Evolutionary conservation across 2,329 filamentous ascomycete genomes (phyloP), one percentile per base, ranked within the genome.

Genomic region (Didymella segeticola): DNA sequence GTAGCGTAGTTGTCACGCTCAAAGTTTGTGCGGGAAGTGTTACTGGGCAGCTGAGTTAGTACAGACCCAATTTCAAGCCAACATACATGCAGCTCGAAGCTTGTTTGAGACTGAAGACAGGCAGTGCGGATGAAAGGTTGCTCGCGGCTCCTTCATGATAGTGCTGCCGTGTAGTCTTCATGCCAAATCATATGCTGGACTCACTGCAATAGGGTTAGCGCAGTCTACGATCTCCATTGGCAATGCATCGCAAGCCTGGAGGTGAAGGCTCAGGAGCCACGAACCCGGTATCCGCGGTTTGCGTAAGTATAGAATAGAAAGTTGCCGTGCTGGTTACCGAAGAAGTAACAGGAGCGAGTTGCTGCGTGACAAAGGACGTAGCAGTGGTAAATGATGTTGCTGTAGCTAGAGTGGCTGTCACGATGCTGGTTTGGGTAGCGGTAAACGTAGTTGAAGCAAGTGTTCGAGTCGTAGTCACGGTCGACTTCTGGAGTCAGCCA

Each of bases 21-120:
- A 43, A 27, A 27, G 41, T 45, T 33, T 37, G 42, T 25, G 31
- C 47, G 6, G 47, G 38, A 30, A 48, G 45, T 5, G 36, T 39
- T n/a, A 25, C 19, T 45, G 30, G 42, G 23, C 26, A 26, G 23
- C 33, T 33, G 19, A n/a, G n/a, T 15, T 4, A 26, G 25, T 22
- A 17, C n/a, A 8, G 5, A 17, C 27, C 15, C 14, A 14, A 8
- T 5, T 33, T 23, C 27, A 6, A 43, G 17, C 27, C 33, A 43
- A 26, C 41, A 23, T 25, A 12, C 2, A 23, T 10, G 11, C 25
- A 4, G 12, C 4, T 26, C 17, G n/a, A 3, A 15, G 23, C 3
- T 4, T 5, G n/a, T 10, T 26, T 11, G 5, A 6, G 1, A 36
- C 7, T 20, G 15, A 9, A 14, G 8, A 39, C 15, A 14, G 34